Evolutionary conservation across 2,329 filamentous ascomycete species (phyloP), one percentile per base, ranked within the genome.

Genomic region (Phialemonium atrogriseum): DNA sequence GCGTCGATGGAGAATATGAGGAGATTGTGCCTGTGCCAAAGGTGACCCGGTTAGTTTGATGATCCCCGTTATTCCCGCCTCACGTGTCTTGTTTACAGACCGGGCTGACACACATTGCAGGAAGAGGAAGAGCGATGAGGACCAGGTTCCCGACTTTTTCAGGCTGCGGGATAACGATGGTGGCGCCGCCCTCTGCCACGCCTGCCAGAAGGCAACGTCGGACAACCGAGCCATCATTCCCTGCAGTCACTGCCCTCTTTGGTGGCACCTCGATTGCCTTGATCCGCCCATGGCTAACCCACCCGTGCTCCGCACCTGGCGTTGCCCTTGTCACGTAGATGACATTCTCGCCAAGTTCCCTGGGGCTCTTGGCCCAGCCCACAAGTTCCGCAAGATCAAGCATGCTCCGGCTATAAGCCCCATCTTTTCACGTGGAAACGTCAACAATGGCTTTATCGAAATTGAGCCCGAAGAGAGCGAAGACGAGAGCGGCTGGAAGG

Each of bases 231-330:
- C 80, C 43, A 87, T 96, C 46, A 81, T 95, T 44, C 77, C 82
- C 27, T 98, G 89, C 62, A 87, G 87, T 55, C 75, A 72, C 48
- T 98, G 89, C 58, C 68, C 74, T 10, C 70, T 85, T 20, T 72
- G 80, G 50, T 98, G 88, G 83, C 91, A 98, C 60, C 66, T 94
- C 31, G 89, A 96, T 56, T 98, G 91, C 58, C 64, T 94, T 11
- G 80, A 93, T 50, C 84, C 86, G 17, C 88, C 89, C 20, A 62
- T 88, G 49, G 77, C 87, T 20, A 77, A 83, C 34, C 83, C 86
- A 23, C 88, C 88, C 9, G 70, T 77, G 30, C 67, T 80, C 31
- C 77, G 80, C 48, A 81, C 78, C 34, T 98, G 87, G 85, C 81
- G 78, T 56, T 98, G 91, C 51, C 89, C 89, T 30, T 77, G 83